phyloP scores from a whole-genome alignment of 2,329 filamentous ascomycete species.

The Zarea fungicola region DNA sequence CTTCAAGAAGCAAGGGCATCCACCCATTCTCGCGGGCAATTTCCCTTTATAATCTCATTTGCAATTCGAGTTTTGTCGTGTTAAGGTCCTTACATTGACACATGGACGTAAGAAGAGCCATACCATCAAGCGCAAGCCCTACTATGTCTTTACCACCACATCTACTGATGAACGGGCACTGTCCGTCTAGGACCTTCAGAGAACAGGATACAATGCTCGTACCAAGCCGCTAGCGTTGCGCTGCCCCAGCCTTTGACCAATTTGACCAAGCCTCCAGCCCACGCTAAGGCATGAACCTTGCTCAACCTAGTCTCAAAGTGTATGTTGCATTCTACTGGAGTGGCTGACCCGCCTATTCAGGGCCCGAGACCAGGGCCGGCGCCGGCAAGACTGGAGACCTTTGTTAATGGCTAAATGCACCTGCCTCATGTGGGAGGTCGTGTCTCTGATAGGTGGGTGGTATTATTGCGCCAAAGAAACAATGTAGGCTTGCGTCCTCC shows the following conservation, averaged over 20 bases:
- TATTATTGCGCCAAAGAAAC: slow-evolving; percentile 3
- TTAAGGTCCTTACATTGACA: no score
- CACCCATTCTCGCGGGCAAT: no score
- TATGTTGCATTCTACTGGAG: slow-evolving; percentile 13
- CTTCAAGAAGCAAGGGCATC: no score
- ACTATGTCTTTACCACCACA: no score
- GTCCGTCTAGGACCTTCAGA: no score
- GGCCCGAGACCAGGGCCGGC: slow-evolving; percentile 9
- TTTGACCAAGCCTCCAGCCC: background rate
- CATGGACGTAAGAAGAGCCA: no score
- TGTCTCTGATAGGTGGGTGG: slow-evolving; percentile 24
- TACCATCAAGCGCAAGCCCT: no score
- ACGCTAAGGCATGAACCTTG: slow-evolving; percentile 5
- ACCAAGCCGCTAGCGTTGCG: background rate
- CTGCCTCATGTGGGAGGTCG: slow-evolving; percentile 25
- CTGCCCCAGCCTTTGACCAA: background rate
- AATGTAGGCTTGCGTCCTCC: no score
- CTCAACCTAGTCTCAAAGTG: slow-evolving; percentile 8
- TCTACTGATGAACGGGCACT: no score
- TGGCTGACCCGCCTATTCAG: slow-evolving; percentile 14
- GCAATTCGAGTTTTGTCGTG: no score
- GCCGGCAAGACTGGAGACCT: slow-evolving; percentile 5
- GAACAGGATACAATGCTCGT: background rate
- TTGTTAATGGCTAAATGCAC: slow-evolving; percentile 12
- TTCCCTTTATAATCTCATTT: no score